Evolutionary conservation across 768 basidiomycete species (phyloP).

Genomic region (Myochromella boudieri): DNA sequence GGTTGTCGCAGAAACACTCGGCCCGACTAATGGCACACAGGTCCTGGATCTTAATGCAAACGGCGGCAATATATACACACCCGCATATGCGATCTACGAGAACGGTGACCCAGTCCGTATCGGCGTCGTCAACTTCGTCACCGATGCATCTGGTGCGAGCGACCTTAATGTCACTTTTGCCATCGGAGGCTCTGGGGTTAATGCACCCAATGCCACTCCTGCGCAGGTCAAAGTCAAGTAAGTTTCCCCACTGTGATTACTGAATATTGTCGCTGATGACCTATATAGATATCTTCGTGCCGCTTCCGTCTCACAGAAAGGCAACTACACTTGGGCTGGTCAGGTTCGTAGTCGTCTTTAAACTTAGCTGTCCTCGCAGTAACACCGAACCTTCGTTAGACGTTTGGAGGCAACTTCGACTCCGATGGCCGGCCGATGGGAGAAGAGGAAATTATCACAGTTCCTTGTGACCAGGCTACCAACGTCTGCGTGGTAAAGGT

Average conservation of each 20-base stretch:
- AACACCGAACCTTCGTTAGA: constrained; percentile 33
- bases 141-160: constrained; percentile 56
- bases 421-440: constrained; percentile 71
- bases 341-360: constrained; percentile 47
- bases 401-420: constrained; percentile 57
- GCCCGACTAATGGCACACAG: constrained; percentile 58
- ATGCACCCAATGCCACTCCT: constrained; percentile 26
- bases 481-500: constrained; percentile 62
- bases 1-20: neutral
- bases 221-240: constrained; percentile 13
- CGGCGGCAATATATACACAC: constrained; percentile 43
- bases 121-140: constrained; percentile 72
- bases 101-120: constrained; percentile 58
- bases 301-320: constrained; percentile 53
- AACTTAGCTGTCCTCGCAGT: neutral
- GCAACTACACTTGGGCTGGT: constrained; percentile 74
- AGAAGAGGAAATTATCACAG: constrained; percentile 49
- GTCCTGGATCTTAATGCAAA: constrained; percentile 64
- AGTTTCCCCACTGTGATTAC: neutral
- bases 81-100: constrained; percentile 76
- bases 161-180: constrained; percentile 52
- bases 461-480: constrained; percentile 55
- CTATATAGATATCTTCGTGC: constrained; percentile 52
- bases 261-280: neutral
- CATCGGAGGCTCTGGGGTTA: constrained; percentile 30